These are phyloP conservation scores for Athelia sp. DNA, from an alignment of 1,284 basidiomycete genomes.

Conservation along the genomic window DNA sequence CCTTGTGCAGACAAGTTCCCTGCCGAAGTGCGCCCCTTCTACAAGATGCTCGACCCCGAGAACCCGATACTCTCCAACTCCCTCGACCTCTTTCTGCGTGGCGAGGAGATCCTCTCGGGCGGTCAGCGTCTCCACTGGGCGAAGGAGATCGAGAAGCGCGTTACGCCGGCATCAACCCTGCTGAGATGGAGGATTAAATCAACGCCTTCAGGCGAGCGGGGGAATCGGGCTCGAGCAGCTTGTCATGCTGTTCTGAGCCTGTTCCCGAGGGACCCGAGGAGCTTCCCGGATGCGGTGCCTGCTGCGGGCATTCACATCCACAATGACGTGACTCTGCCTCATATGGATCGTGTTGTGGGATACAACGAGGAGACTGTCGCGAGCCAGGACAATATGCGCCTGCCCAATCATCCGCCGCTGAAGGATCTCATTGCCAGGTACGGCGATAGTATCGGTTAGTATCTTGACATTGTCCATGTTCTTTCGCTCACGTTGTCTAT, in stretches of 20 bases:
- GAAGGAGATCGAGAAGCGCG: slow-evolving; percentile 48
- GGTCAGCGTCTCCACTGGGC: slow-evolving; percentile 67
- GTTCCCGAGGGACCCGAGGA: slow-evolving; percentile 61
- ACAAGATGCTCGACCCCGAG: slow-evolving; percentile 61
- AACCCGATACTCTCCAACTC: slow-evolving; percentile 58
- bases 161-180: slow-evolving; percentile 49
- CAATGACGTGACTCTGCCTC: background rate
- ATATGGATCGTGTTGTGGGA: background rate
- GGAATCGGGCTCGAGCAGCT: slow-evolving; percentile 53
- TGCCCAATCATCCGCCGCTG: slow-evolving; percentile 2
- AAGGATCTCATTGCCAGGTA: slow-evolving; percentile 37
- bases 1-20: slow-evolving; percentile 68
- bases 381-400: background rate
- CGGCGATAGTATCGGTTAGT: slow-evolving; percentile 32
- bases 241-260: slow-evolving; percentile 60
- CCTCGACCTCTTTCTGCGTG: slow-evolving; percentile 74
- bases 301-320: background rate
- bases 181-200: slow-evolving; percentile 35
- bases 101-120: slow-evolving; percentile 71
- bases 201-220: background rate
- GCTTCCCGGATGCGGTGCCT: slow-evolving; percentile 22
- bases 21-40: slow-evolving; percentile 60
- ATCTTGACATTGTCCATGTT: background rate
- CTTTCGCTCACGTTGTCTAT: background rate
- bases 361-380: background rate